Conservation (phyloP, 2,329 filamentous ascomycete species). For the Aspergillus oerlinghausenensis region DNA sequence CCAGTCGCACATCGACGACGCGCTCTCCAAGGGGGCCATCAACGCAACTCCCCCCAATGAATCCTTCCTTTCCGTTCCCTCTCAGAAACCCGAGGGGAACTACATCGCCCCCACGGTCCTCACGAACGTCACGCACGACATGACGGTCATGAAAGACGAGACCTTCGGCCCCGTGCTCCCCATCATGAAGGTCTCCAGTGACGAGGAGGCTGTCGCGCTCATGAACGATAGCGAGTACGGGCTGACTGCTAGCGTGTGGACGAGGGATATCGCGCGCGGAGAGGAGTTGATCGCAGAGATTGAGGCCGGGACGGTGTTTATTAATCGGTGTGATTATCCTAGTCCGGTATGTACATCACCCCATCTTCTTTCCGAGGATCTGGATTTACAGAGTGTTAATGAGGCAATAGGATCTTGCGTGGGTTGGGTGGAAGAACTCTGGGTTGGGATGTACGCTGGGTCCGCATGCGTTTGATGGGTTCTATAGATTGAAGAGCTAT, state of each 20-base stretch:
- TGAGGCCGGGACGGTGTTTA: constrained; percentile 88
- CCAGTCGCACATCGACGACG: constrained; percentile 72
- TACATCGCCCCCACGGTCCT: constrained; percentile 79
- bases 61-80: constrained; percentile 63
- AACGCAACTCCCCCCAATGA: constrained; percentile 73
- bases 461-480: constrained; percentile 83
- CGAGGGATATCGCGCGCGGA: constrained; percentile 71
- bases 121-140: constrained; percentile 69
- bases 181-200: constrained; percentile 74
- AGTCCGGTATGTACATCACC: constrained; percentile 63
- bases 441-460: constrained; percentile 83
- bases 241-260: constrained; percentile 89
- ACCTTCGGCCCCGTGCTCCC: constrained; percentile 89
- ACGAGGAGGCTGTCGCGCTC: constrained; percentile 70
- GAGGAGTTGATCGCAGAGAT: constrained; percentile 71
- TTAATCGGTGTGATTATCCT: constrained; percentile 86
- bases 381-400: background rate
- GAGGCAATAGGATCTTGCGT: constrained; percentile 66
- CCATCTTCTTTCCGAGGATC: background rate
- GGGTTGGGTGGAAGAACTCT: constrained; percentile 93
- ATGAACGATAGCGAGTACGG: constrained; percentile 95
- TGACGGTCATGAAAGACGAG: constrained; percentile 86
- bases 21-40: constrained; percentile 72
- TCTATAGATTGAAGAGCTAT: constrained; percentile 89
- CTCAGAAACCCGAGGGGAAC: constrained; percentile 58